Conservation (phyloP, 352 stramenopile species). For the Phytophthora capsici region DNA sequence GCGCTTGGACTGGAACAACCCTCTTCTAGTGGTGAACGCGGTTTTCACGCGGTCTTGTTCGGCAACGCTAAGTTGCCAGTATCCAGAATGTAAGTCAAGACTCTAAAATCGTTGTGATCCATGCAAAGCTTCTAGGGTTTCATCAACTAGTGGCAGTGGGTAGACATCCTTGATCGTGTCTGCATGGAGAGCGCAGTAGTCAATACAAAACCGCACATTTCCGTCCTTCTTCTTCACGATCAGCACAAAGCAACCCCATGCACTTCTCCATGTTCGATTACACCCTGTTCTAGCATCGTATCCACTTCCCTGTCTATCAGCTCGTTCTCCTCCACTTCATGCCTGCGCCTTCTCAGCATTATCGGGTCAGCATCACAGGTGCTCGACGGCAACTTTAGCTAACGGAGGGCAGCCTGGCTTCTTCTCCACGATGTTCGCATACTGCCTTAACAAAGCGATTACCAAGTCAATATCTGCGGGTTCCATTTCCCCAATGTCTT, state of each 20-base stretch:
- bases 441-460: no score
- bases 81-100: no score
- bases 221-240: conserved; percentile 6
- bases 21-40: neutral
- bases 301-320: conserved; percentile 20
- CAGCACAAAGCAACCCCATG: conserved; percentile 31
- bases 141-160: no score
- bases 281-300: conserved; percentile 17
- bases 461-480: no score
- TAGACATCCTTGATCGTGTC: conserved; percentile 16
- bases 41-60: no score
- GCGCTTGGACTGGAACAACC: conserved; percentile 17
- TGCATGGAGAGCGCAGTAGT: conserved; percentile 25
- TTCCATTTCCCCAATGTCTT: no score
- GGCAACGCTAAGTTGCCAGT: no score
- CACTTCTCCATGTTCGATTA: conserved; percentile 22
- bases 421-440: no score
- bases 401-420: no score
- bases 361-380: conserved; percentile 21
- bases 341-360: neutral
- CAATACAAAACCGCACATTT: conserved; percentile 32
- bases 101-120: no score
- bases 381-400: neutral
- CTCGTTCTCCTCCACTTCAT: conserved; percentile 13
- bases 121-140: no score